Conservation (phyloP, 768 basidiomycete species). For the Hemileccinum impolitum region DNA sequence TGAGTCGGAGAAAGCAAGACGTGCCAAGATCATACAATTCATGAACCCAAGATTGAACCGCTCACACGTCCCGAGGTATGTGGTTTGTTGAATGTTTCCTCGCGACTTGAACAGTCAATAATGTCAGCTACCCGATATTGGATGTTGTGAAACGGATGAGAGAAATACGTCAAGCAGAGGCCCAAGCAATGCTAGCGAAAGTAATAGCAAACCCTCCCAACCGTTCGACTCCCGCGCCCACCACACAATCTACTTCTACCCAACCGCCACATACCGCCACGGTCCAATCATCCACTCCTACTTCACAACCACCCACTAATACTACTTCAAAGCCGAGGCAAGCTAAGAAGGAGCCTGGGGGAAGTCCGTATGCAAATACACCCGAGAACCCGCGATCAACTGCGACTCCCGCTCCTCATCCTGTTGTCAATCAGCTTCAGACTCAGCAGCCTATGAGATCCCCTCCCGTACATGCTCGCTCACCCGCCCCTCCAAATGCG, state of each 20-base stretch:
- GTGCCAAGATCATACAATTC: slow-evolving; percentile 72
- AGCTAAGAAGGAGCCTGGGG: slow-evolving; percentile 30
- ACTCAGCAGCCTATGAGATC: slow-evolving; percentile 26
- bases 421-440: slow-evolving; percentile 33
- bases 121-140: slow-evolving; percentile 53
- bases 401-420: slow-evolving; percentile 31
- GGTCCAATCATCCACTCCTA: slow-evolving; percentile 23
- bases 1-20: slow-evolving; percentile 68
- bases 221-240: slow-evolving; percentile 26
- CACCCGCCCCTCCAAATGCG: slow-evolving; percentile 19
- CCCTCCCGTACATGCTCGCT: slow-evolving; percentile 28
- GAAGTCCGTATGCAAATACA: slow-evolving; percentile 25
- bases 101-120: slow-evolving; percentile 1
- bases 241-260: slow-evolving; percentile 32
- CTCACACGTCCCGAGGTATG: slow-evolving; percentile 49
- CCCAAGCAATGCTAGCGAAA: slow-evolving; percentile 23
- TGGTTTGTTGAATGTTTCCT: slow-evolving; percentile 4
- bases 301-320: slow-evolving; percentile 28
- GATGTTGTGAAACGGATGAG: slow-evolving; percentile 41
- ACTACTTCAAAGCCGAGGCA: slow-evolving; percentile 20
- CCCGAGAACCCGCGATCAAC: slow-evolving; percentile 31
- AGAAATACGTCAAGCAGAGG: slow-evolving; percentile 26
- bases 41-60: slow-evolving; percentile 62
- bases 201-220: slow-evolving; percentile 30
- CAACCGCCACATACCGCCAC: slow-evolving; percentile 34